A percentile compares a stretch with the other conserved stretches of the same genome.
Conservation (phyloP, 305 asterid genomes). For the Salvia sclarea region DNA sequence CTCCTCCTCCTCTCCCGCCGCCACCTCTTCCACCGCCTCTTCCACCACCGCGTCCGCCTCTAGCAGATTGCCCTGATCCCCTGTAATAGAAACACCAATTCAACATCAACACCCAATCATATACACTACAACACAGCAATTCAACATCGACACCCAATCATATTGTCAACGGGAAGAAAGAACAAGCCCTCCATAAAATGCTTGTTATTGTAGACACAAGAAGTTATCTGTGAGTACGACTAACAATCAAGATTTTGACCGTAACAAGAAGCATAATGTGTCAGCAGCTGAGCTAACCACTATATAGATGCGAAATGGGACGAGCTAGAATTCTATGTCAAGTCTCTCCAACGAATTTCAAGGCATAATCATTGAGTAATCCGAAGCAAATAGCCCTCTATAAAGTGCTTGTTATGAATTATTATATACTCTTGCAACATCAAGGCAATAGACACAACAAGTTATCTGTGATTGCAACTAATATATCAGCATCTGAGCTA, state of each 20-base stretch:
- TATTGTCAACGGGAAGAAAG: no score
- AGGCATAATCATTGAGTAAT: no score
- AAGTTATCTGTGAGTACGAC: background rate
- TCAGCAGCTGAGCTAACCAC: no score
- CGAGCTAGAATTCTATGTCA: background rate
- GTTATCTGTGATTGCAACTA: no score
- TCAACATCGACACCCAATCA: background rate
- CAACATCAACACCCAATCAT: background rate
- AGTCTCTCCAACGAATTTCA: no score
- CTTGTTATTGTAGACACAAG: background rate
- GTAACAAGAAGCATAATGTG: background rate
- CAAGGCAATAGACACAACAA: no score
- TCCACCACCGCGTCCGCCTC: constrained; percentile 71
- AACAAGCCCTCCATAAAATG: background rate
- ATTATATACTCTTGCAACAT: no score
- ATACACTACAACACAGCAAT: no score
- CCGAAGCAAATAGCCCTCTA: no score
- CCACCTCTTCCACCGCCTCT: constrained; percentile 59
- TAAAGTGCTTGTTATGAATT: no score
- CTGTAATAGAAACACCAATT: constrained; percentile 38
- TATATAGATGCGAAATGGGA: background rate
- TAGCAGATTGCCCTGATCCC: constrained; percentile 46
- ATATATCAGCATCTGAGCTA: no score
- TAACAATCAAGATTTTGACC: background rate
- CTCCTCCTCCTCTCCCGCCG: constrained; percentile 40